Percentiles rank a stretch among this genome's conserved stretches.
phyloP scores from a whole-genome alignment of 2,329 filamentous ascomycete genomes.

The Arthroderma sp. region DNA sequence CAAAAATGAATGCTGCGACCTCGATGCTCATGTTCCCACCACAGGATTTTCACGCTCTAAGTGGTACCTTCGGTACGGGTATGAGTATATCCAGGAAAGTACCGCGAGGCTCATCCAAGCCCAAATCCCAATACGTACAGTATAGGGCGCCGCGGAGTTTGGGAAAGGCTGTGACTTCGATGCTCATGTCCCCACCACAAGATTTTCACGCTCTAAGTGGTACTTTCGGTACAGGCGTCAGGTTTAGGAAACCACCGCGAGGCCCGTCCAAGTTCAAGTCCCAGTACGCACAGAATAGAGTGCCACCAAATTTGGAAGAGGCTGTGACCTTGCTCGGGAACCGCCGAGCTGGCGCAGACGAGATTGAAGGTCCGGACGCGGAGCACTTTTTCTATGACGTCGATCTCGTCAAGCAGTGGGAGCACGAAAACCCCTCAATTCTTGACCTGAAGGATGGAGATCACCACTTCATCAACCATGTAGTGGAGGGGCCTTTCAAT shows the following conservation, averaged over 20 bases:
- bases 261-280: too few species aligned
- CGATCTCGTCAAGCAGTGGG: conserved; percentile 26
- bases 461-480: conserved; percentile 27
- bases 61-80: conserved; percentile 34
- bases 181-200: conserved; percentile 27
- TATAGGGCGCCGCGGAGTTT: conserved; percentile 1
- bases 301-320: conserved; percentile 16
- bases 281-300: too few species aligned
- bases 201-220: conserved; percentile 28
- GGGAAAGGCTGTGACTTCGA: conserved; percentile 7
- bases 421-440: conserved; percentile 20
- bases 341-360: conserved; percentile 9
- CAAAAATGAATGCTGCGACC: too few species aligned
- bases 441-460: conserved; percentile 14
- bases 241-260: too few species aligned
- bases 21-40: conserved; percentile 25
- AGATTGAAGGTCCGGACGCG: conserved; percentile 14
- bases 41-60: conserved; percentile 26
- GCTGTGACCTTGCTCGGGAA: conserved; percentile 14
- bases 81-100: neutral
- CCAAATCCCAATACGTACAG: neutral
- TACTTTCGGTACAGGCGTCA: conserved; percentile 31
- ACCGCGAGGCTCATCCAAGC: too few species aligned
- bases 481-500: conserved; percentile 19
- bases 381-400: conserved; percentile 18